Evolutionary conservation across 2,329 filamentous ascomycete genomes (phyloP), one percentile per base, ranked within the genome.

Genomic region (Fusarium tupiense): DNA sequence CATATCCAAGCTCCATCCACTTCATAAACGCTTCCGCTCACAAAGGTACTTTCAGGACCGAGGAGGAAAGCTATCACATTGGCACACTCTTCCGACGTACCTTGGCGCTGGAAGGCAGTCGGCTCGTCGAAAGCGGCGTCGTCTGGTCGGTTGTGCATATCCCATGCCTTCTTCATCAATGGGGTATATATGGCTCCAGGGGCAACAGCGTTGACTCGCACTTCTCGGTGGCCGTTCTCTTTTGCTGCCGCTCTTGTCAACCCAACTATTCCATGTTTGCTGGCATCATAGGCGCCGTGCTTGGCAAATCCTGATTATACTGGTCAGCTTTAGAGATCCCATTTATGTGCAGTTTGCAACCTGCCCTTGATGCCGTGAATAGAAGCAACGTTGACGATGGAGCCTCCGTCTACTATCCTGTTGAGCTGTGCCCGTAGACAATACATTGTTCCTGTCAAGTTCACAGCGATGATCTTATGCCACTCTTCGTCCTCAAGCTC

Each of bases 301-400:
- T 80, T 78, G 16, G 81, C 79, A 37, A 81, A 79, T 57, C 84
- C 84, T 68, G 77, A 52, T 54, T 33, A 57, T 37, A 44, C 20
- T 61, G 29, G 66, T 79, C 61, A 78, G 69, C 67, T 67, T 58
- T 53, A 22, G 47, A 29, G 24, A 46, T 67, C 14, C 24, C 31
- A 35, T 46, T 35, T 29, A 43, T 58, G 12, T 24, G 61, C 43
- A 40, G 62, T 46, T 29, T 41, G 50, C 24, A 52, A 77, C 79
- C 20, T 75, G 75, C 88, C 88, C 43, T 88, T 85, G 40, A 87
- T 75, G 37, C 80, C 80, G 60, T 82, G 80, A 61, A 83, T 86
- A 50, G 86, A 89, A 33, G 86, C 83, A 35, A 88, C 83, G 76
- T 89, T 91, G 61, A 91, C 89, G 76, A 91, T 90, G 67, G 88